phyloP scores from a whole-genome alignment of 2,329 filamentous ascomycete species.

The Exophiala sp. region DNA sequence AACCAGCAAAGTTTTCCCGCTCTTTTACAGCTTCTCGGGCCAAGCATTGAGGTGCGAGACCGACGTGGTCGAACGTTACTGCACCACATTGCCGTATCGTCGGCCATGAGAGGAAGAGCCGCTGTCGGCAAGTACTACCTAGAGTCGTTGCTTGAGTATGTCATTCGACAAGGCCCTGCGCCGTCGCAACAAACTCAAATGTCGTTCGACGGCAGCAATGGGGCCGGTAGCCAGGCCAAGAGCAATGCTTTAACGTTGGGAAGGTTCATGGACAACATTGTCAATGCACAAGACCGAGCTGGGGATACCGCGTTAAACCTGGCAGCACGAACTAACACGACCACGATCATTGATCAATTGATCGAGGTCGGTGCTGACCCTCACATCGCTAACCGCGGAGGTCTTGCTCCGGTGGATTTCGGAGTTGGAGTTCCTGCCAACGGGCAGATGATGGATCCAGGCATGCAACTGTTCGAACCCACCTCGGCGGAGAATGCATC shows the following conservation, averaged over 20 bases:
- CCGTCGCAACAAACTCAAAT: conserved; percentile 36
- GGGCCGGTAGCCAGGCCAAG: conserved; percentile 31
- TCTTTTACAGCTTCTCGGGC: conserved; percentile 77
- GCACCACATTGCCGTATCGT: conserved; percentile 93
- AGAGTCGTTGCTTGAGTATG: conserved; percentile 87
- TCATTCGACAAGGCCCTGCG: conserved; percentile 74
- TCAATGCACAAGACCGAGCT: conserved; percentile 88
- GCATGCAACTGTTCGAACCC: conserved; percentile 27
- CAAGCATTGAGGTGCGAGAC: conserved; percentile 86
- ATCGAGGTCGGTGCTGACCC: conserved; percentile 92
- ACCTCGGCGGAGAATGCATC: conserved; percentile 33
- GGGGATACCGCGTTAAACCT: conserved; percentile 94
- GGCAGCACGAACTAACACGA: conserved; percentile 84
- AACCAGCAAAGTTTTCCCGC: conserved; percentile 88
- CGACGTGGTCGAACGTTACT: conserved; percentile 84
- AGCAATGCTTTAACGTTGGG: conserved; percentile 66
- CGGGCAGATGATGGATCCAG: conserved; percentile 40
- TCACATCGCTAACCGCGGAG: conserved; percentile 84
- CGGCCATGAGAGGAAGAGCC: conserved; percentile 87
- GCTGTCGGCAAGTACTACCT: conserved; percentile 93
- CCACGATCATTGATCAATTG: conserved; percentile 92
- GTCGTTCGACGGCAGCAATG: conserved; percentile 40
- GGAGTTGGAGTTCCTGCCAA: conserved; percentile 65
- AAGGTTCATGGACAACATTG: conserved; percentile 93
- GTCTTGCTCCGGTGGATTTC: conserved; percentile 86